Evolutionary conservation across 129 eudicot species (phyloP), one percentile per base, ranked within the genome.

Genomic region (Artemisia tridentata): DNA sequence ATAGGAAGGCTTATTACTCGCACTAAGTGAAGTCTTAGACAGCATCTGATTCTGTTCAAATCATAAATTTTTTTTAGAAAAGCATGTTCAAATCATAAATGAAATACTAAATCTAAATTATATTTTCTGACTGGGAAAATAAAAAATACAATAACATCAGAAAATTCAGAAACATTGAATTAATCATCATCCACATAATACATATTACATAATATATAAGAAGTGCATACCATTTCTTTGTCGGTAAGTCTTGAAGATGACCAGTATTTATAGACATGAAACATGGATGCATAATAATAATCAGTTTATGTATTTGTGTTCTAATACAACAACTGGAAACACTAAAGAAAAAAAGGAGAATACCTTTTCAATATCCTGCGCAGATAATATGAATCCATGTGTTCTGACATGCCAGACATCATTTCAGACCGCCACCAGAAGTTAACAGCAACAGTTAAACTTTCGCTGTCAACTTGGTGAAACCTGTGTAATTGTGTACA

Each of bases 391-490:
- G 91, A 79, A 83, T 93, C 99, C 99, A 93, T 93, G 86, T 93
- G 97, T 51, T 90, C 92, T 60, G 77, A 65, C 92, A 93, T 85
- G 78, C 81, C 82, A 66, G 87, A 87, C 89, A 90, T 85, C 47
- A 84, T 73, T 65, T 76, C 72, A 58, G 99, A 93, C 60, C 72
- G 88, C 98, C 99, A 93, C 99, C 99, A 93, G 74, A 93, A 85
- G 80, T 93, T 93, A 55, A 93, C 89, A 57, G 92, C 99, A 55
- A 90, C 74, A 41, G 99, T 93, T 69, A 93, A 69, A 73, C 76
- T 65, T 73, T 85, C 97, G 79, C 99, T 93, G 79, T 93, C 96
- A 79, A 93, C 97, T 85, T 93, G 99, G 84, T 90, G 99, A 69
- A 85, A 90, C 97, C 99, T 93, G 72, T 12, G 59, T 29, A 58